Evolutionary conservation across 2,329 filamentous ascomycete species (phyloP).

Genomic region (Calonectria pseudoturangicola): DNA sequence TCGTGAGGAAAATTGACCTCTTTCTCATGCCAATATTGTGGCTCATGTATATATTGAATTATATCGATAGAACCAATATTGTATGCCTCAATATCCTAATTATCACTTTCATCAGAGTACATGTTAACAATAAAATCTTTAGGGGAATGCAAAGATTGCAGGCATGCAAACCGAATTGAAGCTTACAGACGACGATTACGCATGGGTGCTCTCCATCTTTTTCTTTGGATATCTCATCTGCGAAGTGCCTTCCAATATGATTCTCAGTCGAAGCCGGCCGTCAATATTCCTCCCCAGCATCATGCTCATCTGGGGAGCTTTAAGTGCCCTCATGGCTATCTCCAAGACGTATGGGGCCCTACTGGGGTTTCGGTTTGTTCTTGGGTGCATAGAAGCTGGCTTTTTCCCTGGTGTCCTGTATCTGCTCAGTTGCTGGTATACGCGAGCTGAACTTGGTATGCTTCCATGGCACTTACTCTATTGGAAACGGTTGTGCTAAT

Average conservation of each 20-base stretch:
- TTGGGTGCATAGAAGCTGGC: slow-evolving; percentile 70
- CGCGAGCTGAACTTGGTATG: slow-evolving; percentile 53
- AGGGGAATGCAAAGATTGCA: slow-evolving; percentile 38
- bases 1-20: slow-evolving; percentile 66
- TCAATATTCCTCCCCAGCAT: slow-evolving; percentile 69
- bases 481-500: no score
- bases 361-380: slow-evolving; percentile 65
- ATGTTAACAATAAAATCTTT: no score
- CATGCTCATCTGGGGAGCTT: slow-evolving; percentile 67
- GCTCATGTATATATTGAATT: slow-evolving; percentile 53
- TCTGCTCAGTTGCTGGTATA: slow-evolving; percentile 75
- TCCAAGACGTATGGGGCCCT: slow-evolving; percentile 68
- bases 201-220: slow-evolving; percentile 58
- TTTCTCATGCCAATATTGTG: slow-evolving; percentile 69
- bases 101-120: no score
- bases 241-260: slow-evolving; percentile 72
- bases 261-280: slow-evolving; percentile 68
- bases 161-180: slow-evolving; percentile 33
- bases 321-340: slow-evolving; percentile 68
- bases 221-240: slow-evolving; percentile 72
- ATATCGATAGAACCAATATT: slow-evolving; percentile 54
- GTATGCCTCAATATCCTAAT: slow-evolving; percentile 37
- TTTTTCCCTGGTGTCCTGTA: slow-evolving; percentile 72
- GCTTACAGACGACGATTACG: slow-evolving; percentile 28
- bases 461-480: no score